Base-by-base conservation (phyloP, 805 yeast species). In the Zygotorulaspora danielsina region DNA sequence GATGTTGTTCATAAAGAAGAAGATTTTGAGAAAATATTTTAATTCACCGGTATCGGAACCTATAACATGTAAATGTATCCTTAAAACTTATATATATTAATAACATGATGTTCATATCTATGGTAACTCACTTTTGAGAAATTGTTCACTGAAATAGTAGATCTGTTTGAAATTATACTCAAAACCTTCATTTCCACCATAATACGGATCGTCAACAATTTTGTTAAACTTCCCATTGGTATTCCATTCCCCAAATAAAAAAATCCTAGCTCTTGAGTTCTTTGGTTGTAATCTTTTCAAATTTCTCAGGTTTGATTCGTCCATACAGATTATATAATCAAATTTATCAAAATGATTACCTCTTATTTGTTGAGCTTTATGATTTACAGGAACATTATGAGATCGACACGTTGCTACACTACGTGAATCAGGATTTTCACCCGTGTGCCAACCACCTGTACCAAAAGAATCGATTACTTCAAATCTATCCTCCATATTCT, bases 131-230 rank as follows among this genome's bases (percentile, higher is more conserved):
- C 55, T 67, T 45, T 72, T 67, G 37, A 89, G 54, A 48, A 89
- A 84, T 45, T 78, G 79, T 48, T 81, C 76, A 41, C 85, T 76
- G 58, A 90, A 90, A 51, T 84, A 88, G 8, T 66, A 56, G 36
- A 88, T 71, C 57, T 89, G 97, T 40, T 72, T 57, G 57, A 79
- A 89, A 61, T 84, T 86, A 41, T 67, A 71, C 60, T 86, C 93
- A 57, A 89, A 89, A 2, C 96, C 96, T 48, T 76, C 72, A 15
- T 65, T 66, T 0, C 94, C 96, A 4, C 97, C 97, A 55, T 89
- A 90, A 61, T 90, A 89, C 1, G 97, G 97, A 60, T 89, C 97
- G 39, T 78, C 84, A 5, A 89, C 89, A 22, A 84, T 76, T 24
- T 62, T 69, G 13, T 68, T 69, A 44, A 72, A 75, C 28, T 65